Evolutionary conservation across 192 early-diverging fungal genomes (phyloP), one percentile per base, ranked within the genome.

Genomic region (Coemansia guatemalensis): DNA sequence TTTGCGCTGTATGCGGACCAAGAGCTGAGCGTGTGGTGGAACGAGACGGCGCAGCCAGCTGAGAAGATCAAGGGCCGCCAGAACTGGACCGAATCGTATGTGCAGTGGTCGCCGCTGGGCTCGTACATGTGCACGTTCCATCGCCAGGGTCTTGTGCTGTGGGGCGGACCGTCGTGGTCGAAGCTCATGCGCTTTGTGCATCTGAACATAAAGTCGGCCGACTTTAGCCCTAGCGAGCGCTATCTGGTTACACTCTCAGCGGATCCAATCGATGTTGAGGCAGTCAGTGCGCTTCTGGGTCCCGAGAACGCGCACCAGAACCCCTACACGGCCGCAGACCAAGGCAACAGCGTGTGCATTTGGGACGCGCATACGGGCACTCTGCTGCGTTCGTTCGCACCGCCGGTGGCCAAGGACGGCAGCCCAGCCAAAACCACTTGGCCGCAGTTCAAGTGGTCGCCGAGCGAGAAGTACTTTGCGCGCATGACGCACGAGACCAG

Each of bases 401-500:
- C 75, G 33, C 53, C 63, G 11, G 82, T 79, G 58, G 67, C 71
- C 22, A 81, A 83, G 67, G 84, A 87, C 60, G 83, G 86, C 26
- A 74, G 55, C 51, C 39, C 50, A 22, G 65, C 66, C 29, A 84
- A 84, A 71, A 82, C 90, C 49, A 86, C 85, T 26, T 97, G 95
- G 94, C 94, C 95, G 29, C 70, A 76, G 47, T 97, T 99, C 86
- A 96, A 95, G 82, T 99, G 95, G 95, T 93, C 95, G 52, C 85
- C 88, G 39, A 89, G 89, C 79, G 95, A 95, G 60, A 90, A 90
- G 71, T 97, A 97, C 88, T 87, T 99, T 84, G 96, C 95, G 27
- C 87, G 94, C 48, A 84, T 93, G 68, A 83, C 86, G 5, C 88
- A 87, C 44, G 91, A 86, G 12, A 71, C 84, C 35, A 81, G 88